Evolutionary conservation across 2,329 filamentous ascomycete genomes (phyloP).

Genomic region (Monosporascus ibericus): DNA sequence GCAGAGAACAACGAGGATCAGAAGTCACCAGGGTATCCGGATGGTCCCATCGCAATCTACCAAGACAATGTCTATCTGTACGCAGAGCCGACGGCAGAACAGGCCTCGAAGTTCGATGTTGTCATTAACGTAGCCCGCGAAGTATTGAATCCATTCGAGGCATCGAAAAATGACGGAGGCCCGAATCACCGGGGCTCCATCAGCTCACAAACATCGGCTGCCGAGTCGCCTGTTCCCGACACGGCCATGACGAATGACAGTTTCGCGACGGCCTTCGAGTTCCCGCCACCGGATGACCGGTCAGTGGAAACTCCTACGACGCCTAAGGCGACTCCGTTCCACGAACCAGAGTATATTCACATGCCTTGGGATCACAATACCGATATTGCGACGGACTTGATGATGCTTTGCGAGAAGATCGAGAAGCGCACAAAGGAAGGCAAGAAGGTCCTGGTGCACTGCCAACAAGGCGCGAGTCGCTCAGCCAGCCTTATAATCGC

Average conservation of each 20-base stretch:
- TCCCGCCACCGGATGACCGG: slow-evolving; percentile 35
- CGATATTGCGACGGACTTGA: slow-evolving; percentile 72
- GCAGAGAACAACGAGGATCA: slow-evolving; percentile 71
- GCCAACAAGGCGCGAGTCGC: slow-evolving; percentile 78
- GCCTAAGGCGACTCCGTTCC: slow-evolving; percentile 43
- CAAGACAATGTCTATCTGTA: slow-evolving; percentile 73
- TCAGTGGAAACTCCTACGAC: slow-evolving; percentile 47
- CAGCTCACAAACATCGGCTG: slow-evolving; percentile 22
- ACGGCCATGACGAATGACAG: slow-evolving; percentile 53
- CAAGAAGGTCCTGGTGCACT: slow-evolving; percentile 77
- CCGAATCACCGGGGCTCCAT: slow-evolving; percentile 22
- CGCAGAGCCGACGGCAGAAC: slow-evolving; percentile 70
- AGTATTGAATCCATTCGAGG: slow-evolving; percentile 67
- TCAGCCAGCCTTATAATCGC: slow-evolving; percentile 83
- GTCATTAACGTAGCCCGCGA: slow-evolving; percentile 82
- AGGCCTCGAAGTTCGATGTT: slow-evolving; percentile 72
- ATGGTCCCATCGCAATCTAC: slow-evolving; percentile 78
- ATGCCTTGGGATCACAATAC: slow-evolving; percentile 87
- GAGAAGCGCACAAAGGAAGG: slow-evolving; percentile 65
- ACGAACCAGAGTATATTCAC: slow-evolving; percentile 75
- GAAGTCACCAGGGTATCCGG: slow-evolving; percentile 76
- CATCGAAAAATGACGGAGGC: slow-evolving; percentile 16
- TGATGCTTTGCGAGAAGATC: slow-evolving; percentile 69
- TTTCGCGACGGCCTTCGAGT: slow-evolving; percentile 57
- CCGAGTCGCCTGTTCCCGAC: slow-evolving; percentile 44